phyloP scores from a whole-genome alignment of 306 rosid species.

The Astragalus membranaceus region DNA sequence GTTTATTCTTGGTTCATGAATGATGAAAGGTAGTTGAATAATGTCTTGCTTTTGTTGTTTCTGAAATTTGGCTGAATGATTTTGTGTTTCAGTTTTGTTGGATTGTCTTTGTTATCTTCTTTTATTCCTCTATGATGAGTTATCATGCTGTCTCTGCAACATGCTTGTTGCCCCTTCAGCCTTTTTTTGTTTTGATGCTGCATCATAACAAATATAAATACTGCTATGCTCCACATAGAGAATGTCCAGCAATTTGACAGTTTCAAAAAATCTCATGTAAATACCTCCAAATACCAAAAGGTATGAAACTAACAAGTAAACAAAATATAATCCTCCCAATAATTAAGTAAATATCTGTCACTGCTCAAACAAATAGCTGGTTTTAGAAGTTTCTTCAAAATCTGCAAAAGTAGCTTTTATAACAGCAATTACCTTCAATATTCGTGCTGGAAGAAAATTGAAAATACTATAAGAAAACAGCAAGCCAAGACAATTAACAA shows the following conservation, averaged over 20 bases:
- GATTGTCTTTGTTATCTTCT: background rate
- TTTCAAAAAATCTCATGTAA: background rate
- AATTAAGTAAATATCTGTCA: background rate
- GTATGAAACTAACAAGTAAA: background rate
- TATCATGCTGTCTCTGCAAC: background rate
- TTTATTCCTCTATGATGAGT: background rate
- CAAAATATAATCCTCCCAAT: background rate
- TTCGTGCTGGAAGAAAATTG: background rate
- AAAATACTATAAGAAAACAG: background rate
- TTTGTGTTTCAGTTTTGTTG: background rate
- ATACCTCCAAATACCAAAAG: background rate
- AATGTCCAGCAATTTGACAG: background rate
- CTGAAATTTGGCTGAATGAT: background rate
- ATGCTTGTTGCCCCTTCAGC: background rate
- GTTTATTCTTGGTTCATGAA: background rate
- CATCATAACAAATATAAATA: background rate
- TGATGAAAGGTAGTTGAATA: slow-evolving; percentile 14
- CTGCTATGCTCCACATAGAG: background rate
- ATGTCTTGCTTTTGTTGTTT: slow-evolving; percentile 1
- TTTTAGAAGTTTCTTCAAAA: background rate
- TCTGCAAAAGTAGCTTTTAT: background rate
- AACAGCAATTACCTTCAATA: background rate
- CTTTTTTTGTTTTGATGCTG: background rate
- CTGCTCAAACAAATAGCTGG: background rate
- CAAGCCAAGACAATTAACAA: background rate